Evolutionary conservation across 179 eudicot species (phyloP), one percentile per base, ranked within the genome.

Genomic region (Sideroxylon spinosum): DNA sequence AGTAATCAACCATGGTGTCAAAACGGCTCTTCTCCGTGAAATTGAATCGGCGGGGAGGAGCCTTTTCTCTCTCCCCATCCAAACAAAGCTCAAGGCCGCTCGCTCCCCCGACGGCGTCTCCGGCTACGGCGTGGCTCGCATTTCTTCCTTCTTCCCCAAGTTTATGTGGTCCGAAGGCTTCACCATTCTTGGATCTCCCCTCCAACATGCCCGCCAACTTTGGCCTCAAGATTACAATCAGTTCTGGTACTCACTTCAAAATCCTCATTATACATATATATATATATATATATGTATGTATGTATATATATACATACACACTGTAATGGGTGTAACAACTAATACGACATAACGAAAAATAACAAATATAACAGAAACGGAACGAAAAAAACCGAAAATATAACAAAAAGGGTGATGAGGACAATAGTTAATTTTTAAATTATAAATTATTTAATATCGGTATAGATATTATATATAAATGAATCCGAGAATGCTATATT

Each of bases 121-220:
- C 0, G 98, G 98, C 0, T 92, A 92, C 52, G 98, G 98, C 0
- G 81, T 80, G 5, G 90, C 94, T 52, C 76, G 90, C 14, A 87
- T 92, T 6, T 74, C 91, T 12, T 88, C 89, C 0, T 82, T 86
- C 67, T 92, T 87, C 68, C 65, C 88, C 7, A 90, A 92, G 81
- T 68, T 61, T 32, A 85, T 91, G 92, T 94, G 98, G 98, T 83
- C 75, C 64, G 98, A 93, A 81, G 98, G 95, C 4, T 93, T 93
- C 79, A 92, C 97, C 7, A 88, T 93, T 13, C 80, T 88, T 70
- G 91, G 88, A 9, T 90, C 95, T 0, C 78, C 87, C 0, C 29
- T 67, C 53, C 84, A 90, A n/a, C 90, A 93, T 82, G 97, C 95
- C 14, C 79, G 75, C 60, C 71, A 52, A 44, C 88, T 93, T 72